A percentile compares a stretch with the other conserved stretches of the same genome.
Evolutionary conservation across 345 rosid genomes (phyloP).

Genomic region (Salix purpurea): DNA sequence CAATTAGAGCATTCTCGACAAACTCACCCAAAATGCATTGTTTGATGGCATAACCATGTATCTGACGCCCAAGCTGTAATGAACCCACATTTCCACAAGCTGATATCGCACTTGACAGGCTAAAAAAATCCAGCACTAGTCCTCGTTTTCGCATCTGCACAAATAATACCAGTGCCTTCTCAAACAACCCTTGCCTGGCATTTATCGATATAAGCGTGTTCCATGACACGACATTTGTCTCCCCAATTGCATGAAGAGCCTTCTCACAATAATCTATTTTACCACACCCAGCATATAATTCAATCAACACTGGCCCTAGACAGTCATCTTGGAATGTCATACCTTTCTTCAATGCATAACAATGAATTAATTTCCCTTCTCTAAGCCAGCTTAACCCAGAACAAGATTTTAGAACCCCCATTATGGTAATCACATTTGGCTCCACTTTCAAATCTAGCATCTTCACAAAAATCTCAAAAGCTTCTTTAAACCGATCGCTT

Average conservation of each 20-base stretch:
- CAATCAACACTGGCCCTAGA: constrained; percentile 60
- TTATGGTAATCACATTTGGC: constrained; percentile 59
- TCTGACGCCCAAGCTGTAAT: constrained; percentile 54
- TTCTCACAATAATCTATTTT: constrained; percentile 39
- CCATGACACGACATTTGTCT: constrained; percentile 54
- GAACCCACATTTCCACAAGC: constrained; percentile 53
- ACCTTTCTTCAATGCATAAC: constrained; percentile 47
- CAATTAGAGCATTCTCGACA: constrained; percentile 50
- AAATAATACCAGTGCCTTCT: constrained; percentile 45
- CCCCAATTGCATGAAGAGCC: constrained; percentile 39
- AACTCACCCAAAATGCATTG: constrained; percentile 40
- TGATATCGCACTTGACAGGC: constrained; percentile 64
- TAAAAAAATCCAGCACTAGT: constrained; percentile 59
- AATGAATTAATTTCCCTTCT: constrained; percentile 72
- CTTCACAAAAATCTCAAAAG: constrained; percentile 42
- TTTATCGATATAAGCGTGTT: constrained; percentile 64
- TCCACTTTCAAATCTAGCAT: constrained; percentile 44
- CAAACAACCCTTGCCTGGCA: constrained; percentile 43
- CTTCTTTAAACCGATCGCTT: constrained; percentile 41
- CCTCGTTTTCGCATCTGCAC: constrained; percentile 45
- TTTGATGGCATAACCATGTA: constrained; percentile 55
- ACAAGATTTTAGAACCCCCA: constrained; percentile 63
- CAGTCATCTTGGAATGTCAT: constrained; percentile 37
- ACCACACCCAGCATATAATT: constrained; percentile 59
- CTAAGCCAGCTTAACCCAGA: constrained; percentile 46